Percentiles rank a stretch among this genome's conserved stretches.
Conservation (phyloP, 345 rosid species). For the Eucalyptus melliodora region DNA sequence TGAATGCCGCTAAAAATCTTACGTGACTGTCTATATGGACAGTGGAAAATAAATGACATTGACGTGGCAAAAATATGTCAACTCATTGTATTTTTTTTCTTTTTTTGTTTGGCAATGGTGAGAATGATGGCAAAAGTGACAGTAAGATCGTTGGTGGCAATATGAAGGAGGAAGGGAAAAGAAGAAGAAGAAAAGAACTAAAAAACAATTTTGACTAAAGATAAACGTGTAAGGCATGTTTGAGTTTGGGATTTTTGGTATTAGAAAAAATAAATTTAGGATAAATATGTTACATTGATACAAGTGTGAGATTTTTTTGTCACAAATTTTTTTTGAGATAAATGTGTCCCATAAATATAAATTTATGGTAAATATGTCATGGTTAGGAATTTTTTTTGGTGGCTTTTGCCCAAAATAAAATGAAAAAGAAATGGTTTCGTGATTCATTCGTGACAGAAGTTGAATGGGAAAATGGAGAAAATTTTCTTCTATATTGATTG, state of each 20-base stretch:
- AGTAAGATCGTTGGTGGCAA: no score
- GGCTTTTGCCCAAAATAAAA: neutral
- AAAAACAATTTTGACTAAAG: no score
- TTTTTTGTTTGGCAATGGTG: neutral
- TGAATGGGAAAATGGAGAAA: no score
- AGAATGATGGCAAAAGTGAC: neutral
- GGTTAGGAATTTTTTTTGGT: neutral
- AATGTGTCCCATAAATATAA: neutral
- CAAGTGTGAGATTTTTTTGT: neutral
- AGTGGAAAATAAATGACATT: no score
- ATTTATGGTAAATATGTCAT: no score
- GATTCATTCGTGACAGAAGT: neutral
- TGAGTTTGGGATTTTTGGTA: neutral
- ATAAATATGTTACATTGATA: no score
- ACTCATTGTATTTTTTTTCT: neutral
- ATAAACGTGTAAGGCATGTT: neutral
- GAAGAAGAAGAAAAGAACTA: neutral
- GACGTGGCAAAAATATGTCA: neutral
- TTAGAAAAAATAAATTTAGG: neutral
- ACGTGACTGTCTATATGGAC: neutral
- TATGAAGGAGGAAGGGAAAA: neutral
- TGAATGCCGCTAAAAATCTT: neutral
- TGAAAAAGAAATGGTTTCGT: neutral
- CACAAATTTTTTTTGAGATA: neutral
- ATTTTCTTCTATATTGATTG: no score